Conservation (phyloP, 768 basidiomycete species). For the Coprinopsis cinerea region DNA sequence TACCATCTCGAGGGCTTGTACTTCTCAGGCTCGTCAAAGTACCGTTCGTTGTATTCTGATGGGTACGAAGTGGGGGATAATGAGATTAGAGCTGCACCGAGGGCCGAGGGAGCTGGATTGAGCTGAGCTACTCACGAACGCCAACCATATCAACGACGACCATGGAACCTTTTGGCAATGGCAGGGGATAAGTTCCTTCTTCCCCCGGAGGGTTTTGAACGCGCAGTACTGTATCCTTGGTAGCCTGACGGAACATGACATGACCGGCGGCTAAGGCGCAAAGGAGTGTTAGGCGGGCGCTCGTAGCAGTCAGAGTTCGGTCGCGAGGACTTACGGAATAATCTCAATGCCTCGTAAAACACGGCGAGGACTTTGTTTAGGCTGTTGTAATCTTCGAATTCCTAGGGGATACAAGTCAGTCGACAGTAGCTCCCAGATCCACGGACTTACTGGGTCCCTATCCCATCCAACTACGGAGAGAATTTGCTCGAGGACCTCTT, state of each 20-base stretch:
- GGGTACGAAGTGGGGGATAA: background rate
- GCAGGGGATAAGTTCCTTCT: constrained; percentile 30
- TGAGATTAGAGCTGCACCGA: background rate
- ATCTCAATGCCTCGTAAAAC: constrained; percentile 38
- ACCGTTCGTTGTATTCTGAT: constrained; percentile 44
- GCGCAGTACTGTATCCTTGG: constrained; percentile 35
- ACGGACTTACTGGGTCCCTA: constrained; percentile 25
- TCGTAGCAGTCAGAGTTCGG: background rate
- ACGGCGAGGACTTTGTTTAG: constrained; percentile 37
- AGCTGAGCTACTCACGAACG: constrained; percentile 35
- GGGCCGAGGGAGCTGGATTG: no score
- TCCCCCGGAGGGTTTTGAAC: constrained; percentile 35
- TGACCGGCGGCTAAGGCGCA: constrained; percentile 30
- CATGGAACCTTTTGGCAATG: constrained; percentile 35
- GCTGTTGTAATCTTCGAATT: constrained; percentile 33
- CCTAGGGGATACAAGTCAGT: constrained; percentile 16
- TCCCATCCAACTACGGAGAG: constrained; percentile 28
- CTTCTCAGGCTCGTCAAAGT: constrained; percentile 41
- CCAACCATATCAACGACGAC: constrained; percentile 45
- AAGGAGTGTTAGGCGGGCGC: background rate
- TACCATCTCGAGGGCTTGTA: constrained; percentile 50
- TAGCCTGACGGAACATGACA: constrained; percentile 36
- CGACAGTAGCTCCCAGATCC: background rate
- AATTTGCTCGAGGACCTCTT: constrained; percentile 43
- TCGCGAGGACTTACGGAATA: constrained; percentile 37